Conservation (phyloP, 257 asterid genomes). For the Lantana camara region DNA sequence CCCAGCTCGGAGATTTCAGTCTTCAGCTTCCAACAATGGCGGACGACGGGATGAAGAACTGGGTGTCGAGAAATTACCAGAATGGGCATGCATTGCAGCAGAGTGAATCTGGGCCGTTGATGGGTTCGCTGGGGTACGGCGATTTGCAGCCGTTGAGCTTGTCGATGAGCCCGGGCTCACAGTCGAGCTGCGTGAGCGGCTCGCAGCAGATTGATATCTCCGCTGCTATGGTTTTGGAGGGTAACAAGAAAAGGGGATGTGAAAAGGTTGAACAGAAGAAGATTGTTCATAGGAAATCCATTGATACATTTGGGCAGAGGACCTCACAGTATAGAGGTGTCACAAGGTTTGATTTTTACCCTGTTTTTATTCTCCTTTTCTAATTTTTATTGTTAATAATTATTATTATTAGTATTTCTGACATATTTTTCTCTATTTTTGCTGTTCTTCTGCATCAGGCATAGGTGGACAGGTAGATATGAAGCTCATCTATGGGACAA, state of each 20-base stretch:
- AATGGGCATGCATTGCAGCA: constrained; percentile 41
- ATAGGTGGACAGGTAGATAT: constrained; percentile 89
- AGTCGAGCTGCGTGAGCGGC: constrained; percentile 59
- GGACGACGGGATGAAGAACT: constrained; percentile 46
- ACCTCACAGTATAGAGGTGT: constrained; percentile 91
- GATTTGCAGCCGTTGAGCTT: constrained; percentile 65
- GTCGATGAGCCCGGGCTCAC: constrained; percentile 82
- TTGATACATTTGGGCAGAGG: constrained; percentile 82
- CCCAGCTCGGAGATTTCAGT: constrained; percentile 29
- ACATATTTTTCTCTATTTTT: background rate
- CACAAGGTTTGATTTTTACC: constrained; percentile 48
- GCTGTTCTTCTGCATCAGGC: constrained; percentile 43
- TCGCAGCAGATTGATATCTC: constrained; percentile 41
- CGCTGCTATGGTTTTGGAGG: constrained; percentile 40
- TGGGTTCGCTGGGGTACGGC: constrained; percentile 51
- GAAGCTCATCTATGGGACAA: constrained; percentile 97
- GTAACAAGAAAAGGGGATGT: constrained; percentile 54
- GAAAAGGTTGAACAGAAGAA: constrained; percentile 52
- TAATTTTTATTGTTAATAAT: too few relatives aligned
- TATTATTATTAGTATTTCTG: too few relatives aligned
- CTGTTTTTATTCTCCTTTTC: background rate
- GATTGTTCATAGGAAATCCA: constrained; percentile 74
- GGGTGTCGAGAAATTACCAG: constrained; percentile 56
- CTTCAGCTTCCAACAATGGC: constrained; percentile 43
- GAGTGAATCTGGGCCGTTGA: constrained; percentile 34